These are phyloP conservation scores for Dacryopinax spathularia DNA, from an alignment of 768 basidiomycete genomes.

Conservation along the genomic window DNA sequence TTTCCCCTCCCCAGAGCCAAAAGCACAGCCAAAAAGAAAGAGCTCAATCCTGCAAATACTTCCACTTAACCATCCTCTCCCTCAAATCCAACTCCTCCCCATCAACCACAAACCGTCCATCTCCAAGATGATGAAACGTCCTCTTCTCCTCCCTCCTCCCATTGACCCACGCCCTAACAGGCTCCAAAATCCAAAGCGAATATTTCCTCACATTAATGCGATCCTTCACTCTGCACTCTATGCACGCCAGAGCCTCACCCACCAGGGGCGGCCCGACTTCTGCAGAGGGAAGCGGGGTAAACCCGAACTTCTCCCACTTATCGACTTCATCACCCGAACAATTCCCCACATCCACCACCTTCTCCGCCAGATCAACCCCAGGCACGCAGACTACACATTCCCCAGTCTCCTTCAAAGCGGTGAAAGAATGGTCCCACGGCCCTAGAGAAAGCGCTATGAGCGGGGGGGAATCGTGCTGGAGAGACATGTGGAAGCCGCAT, in stretches of 20 bases:
- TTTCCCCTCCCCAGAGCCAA: not conserved
- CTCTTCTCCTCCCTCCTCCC: conserved; percentile 1
- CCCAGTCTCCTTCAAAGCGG: conserved; percentile 1
- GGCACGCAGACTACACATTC: conserved; percentile 3
- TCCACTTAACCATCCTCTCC: conserved; percentile 6
- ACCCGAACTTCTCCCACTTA: not conserved
- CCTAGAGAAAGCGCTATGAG: not conserved
- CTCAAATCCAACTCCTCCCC: conserved; percentile 2
- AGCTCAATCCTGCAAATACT: conserved; percentile 5
- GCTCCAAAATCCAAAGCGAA: not conserved
- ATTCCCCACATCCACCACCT: conserved; percentile 5
- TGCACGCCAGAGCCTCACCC: conserved; percentile 2
- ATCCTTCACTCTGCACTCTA: conserved; percentile 4
- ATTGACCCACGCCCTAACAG: conserved; percentile 3
- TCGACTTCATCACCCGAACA: not conserved
- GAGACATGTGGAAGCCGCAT: conserved; percentile 7
- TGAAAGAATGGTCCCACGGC: conserved; percentile 4
- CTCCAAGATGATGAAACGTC: conserved; percentile 4
- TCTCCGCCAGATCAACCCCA: not conserved
- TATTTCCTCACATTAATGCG: not conserved
- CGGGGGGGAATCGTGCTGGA: conserved; percentile 2
- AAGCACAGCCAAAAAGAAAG: too few species aligned
- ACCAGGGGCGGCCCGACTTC: not conserved
- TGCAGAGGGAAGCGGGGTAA: not conserved
- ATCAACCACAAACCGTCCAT: conserved; percentile 5